Conservation (phyloP, 1,284 basidiomycete genomes). For the Athelia sp. region DNA sequence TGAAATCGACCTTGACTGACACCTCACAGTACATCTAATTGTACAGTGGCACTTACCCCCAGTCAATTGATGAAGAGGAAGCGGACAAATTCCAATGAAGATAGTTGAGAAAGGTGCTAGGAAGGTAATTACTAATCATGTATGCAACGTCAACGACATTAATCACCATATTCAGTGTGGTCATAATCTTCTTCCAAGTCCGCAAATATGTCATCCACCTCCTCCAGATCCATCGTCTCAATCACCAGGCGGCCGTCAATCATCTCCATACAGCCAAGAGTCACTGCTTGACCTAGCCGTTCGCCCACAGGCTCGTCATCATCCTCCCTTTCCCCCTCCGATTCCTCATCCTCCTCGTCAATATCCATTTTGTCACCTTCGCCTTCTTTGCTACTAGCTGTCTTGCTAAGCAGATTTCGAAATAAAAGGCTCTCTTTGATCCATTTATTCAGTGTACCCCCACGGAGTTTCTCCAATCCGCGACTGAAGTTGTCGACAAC, state of each 20-base stretch:
- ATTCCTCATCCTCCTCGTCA: not conserved
- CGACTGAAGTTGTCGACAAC: slow-evolving; percentile 11
- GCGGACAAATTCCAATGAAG: too few relatives aligned
- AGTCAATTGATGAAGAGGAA: too few relatives aligned
- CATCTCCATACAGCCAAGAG: not conserved
- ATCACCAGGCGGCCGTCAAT: not conserved
- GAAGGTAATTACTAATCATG: too few relatives aligned
- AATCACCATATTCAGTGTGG: too few relatives aligned
- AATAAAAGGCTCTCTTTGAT: slow-evolving; percentile 1
- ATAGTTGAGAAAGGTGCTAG: too few relatives aligned
- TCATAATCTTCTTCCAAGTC: too few relatives aligned
- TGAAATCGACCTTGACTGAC: too few relatives aligned
- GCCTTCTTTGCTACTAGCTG: not conserved
- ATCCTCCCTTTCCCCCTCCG: not conserved
- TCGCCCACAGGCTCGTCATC: too few relatives aligned
- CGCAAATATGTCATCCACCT: not conserved
- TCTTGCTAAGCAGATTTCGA: not conserved
- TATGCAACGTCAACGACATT: too few relatives aligned
- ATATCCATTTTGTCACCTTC: not conserved
- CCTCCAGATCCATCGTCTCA: not conserved
- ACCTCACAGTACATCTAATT: too few relatives aligned
- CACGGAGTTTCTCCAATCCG: slow-evolving; percentile 8
- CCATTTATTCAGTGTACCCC: slow-evolving; percentile 8
- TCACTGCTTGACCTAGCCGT: not conserved
- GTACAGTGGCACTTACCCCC: too few relatives aligned